phyloP scores from a whole-genome alignment of 2,329 filamentous ascomycete genomes.

The Xylariaceae sp. region DNA sequence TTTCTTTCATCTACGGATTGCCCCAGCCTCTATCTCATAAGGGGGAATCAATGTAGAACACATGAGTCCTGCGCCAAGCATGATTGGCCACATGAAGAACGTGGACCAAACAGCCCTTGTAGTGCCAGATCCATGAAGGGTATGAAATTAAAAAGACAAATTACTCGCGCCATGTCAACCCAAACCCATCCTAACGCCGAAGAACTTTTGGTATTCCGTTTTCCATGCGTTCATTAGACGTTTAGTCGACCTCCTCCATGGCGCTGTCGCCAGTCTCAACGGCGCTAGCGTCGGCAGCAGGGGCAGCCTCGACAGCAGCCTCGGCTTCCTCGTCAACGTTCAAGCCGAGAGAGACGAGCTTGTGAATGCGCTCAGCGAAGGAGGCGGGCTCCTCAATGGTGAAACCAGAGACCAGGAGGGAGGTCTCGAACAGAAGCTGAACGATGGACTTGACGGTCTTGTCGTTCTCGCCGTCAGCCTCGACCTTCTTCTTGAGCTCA shows the following conservation, averaged over 20 bases:
- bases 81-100: constrained; percentile 18
- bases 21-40: constrained; percentile 31
- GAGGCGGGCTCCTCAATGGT: constrained; percentile 97
- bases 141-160: constrained; percentile 31
- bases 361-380: constrained; percentile 99
- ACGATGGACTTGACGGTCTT: constrained; percentile 99
- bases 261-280: constrained; percentile 76
- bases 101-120: constrained; percentile 10
- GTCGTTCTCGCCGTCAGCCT: constrained; percentile 95
- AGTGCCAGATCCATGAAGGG: constrained; percentile 24
- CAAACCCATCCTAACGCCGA: constrained; percentile 39
- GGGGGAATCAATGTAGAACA: constrained; percentile 32
- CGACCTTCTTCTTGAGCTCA: constrained; percentile 99
- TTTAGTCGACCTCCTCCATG: constrained; percentile 99
- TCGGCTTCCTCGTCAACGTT: constrained; percentile 94
- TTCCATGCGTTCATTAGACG: constrained; percentile 26
- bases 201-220: constrained; percentile 38
- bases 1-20: constrained; percentile 31
- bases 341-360: constrained; percentile 94
- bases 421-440: constrained; percentile 97
- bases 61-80: constrained; percentile 26
- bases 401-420: constrained; percentile 96
- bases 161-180: constrained; percentile 29
- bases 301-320: constrained; percentile 63
- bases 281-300: constrained; percentile 53